Conservation (phyloP, 2,329 filamentous ascomycete species). For the Neofusicoccum sp. region DNA sequence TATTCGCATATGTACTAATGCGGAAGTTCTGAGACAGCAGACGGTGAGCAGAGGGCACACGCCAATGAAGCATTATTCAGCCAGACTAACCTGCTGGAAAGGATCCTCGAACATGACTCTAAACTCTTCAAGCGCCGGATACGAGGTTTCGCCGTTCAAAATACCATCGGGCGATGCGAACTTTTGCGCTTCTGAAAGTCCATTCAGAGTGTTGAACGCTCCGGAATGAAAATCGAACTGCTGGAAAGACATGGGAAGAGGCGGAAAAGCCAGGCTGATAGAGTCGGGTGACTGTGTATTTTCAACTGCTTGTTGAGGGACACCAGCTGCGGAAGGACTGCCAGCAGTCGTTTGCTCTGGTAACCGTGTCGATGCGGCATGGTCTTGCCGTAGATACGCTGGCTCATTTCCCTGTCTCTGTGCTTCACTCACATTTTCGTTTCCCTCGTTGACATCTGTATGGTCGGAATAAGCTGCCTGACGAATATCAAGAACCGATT, state of each 20-base stretch:
- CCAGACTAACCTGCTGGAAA: not conserved
- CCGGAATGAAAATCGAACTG: constrained; percentile 14
- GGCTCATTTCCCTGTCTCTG: not conserved
- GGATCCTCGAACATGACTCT: not conserved
- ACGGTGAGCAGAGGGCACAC: not conserved
- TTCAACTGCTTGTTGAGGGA: not conserved
- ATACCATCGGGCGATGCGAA: constrained; percentile 2
- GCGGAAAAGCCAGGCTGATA: constrained; percentile 35
- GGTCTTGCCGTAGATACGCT: not conserved
- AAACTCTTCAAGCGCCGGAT: not conserved
- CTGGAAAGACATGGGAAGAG: constrained; percentile 33
- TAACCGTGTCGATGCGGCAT: not conserved
- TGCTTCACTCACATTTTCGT: constrained; percentile 3
- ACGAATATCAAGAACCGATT: constrained; percentile 32
- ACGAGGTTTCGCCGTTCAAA: not conserved
- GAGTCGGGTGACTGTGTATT: constrained; percentile 22
- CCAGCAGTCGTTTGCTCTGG: not conserved
- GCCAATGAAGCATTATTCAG: too few species aligned
- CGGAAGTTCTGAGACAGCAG: not conserved
- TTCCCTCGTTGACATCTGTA: not conserved
- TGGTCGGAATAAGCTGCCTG: constrained; percentile 36
- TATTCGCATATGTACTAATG: not conserved
- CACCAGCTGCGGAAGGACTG: not conserved
- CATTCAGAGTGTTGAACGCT: constrained; percentile 15
- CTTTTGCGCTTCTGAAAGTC: not conserved